Conservation (phyloP, 495 filamentous ascomycete species). For the Ramalina peruviana region DNA sequence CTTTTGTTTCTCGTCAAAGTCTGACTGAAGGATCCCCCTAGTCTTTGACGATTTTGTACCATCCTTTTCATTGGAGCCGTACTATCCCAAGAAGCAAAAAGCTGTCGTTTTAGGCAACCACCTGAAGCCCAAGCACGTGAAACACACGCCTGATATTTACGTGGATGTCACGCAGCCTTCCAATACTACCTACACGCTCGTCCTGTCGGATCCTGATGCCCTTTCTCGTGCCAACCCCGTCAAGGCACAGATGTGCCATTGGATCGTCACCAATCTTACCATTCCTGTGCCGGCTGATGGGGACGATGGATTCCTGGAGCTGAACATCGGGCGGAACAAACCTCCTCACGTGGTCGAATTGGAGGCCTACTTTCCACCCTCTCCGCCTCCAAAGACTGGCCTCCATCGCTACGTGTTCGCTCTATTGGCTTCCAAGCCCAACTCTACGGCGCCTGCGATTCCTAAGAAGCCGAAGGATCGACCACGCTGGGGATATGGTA, state of each 20-base stretch:
- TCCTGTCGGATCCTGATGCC: slow-evolving; percentile 57
- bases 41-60: slow-evolving; percentile 53
- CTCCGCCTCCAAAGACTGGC: slow-evolving; percentile 49
- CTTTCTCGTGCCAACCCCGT: slow-evolving; percentile 48
- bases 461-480: slow-evolving; percentile 41
- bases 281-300: slow-evolving; percentile 10
- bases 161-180: slow-evolving; percentile 2
- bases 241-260: slow-evolving; percentile 62
- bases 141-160: slow-evolving; percentile 33
- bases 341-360: slow-evolving; percentile 25
- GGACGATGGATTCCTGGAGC: slow-evolving; percentile 7
- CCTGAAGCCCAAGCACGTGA: slow-evolving; percentile 35
- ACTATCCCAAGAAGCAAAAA: slow-evolving; percentile 33
- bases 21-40: slow-evolving; percentile 5
- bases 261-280: slow-evolving; percentile 40
- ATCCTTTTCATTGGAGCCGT: slow-evolving; percentile 32
- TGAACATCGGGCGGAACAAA: background rate
- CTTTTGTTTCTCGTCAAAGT: no score
- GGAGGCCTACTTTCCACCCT: slow-evolving; percentile 44
- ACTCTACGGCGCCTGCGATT: slow-evolving; percentile 16
- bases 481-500: slow-evolving; percentile 48
- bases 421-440: slow-evolving; percentile 31
- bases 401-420: slow-evolving; percentile 59
- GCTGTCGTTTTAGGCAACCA: slow-evolving; percentile 45
- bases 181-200: slow-evolving; percentile 27